Percentiles rank a stretch among this genome's conserved stretches.
phyloP scores from a whole-genome alignment of 2,329 filamentous ascomycete species.

The Neopestalotiopsis sp. region DNA sequence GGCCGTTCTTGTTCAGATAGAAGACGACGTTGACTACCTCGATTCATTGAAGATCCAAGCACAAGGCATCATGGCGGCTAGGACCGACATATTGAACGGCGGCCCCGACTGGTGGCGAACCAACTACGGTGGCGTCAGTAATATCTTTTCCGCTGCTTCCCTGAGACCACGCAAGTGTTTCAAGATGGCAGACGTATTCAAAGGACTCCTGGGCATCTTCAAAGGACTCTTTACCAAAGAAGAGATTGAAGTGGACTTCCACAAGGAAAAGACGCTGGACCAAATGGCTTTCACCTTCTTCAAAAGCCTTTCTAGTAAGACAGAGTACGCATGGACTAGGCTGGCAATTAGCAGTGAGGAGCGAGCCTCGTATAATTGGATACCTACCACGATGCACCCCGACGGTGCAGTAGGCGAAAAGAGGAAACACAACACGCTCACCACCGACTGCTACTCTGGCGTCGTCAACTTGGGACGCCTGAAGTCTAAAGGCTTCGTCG shows the following conservation, averaged over 20 bases:
- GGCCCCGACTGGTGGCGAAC: slow-evolving; percentile 38
- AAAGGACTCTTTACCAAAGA: slow-evolving; percentile 30
- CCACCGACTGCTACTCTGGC: slow-evolving; percentile 33
- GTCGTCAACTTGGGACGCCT: slow-evolving; percentile 30
- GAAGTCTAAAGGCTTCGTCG: slow-evolving; percentile 18
- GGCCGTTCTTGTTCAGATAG: slow-evolving; percentile 27
- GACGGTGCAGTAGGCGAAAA: too few species aligned
- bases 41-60: slow-evolving; percentile 26
- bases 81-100: slow-evolving; percentile 33
- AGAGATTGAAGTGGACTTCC: slow-evolving; percentile 17
- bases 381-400: slow-evolving; percentile 28
- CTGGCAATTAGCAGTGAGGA: slow-evolving; percentile 32
- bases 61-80: slow-evolving; percentile 28
- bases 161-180: too few species aligned
- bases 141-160: slow-evolving; percentile 39
- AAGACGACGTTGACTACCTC: slow-evolving; percentile 26
- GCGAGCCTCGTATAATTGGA: slow-evolving; percentile 32
- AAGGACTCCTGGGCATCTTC: slow-evolving; percentile 34
- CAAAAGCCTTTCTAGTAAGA: slow-evolving; percentile 31
- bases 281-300: slow-evolving; percentile 34
- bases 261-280: slow-evolving; percentile 10
- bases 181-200: slow-evolving; percentile 28
- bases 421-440: slow-evolving; percentile 22
- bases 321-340: slow-evolving; percentile 32
- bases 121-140: slow-evolving; percentile 36